Evolutionary conservation across 495 filamentous ascomycete genomes (phyloP), one percentile per base, ranked within the genome.

Genomic region (Aspergillus steynii): DNA sequence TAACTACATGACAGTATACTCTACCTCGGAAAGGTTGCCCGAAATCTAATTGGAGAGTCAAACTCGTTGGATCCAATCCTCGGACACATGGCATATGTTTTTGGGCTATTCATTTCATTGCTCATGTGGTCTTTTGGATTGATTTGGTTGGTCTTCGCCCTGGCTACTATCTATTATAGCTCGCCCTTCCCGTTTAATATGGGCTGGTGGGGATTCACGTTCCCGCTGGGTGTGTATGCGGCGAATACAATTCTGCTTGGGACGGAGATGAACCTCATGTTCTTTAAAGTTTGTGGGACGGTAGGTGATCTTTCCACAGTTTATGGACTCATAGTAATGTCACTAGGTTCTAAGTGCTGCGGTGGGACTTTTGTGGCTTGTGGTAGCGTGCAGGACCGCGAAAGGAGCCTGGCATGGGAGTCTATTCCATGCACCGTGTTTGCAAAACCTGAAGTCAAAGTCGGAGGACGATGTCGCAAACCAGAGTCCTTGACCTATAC

Each of bases 191-290:
- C 83, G 0, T 87, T 86, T 65, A 85, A 85, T 62, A 85, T 86
- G 79, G 83, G 84, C 2, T 86, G 84, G 84, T 87, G 84, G 84
- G 82, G 81, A 14, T 85, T 87, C 53, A 83, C 78, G 0, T 87
- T 86, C 55, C 83, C 85, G 0, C 64, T 85, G 25, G 83, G 81
- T n/a, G 80, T 84, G 6, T 83, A 81, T 63, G 77, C 83, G 0
- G 69, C 78, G 25, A 79, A 73, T 25, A 83, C 83, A 5, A 74
- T 75, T 20, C 63, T 71, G 26, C 61, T 86, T 7, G 82, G 74
- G 1, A 59, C 71, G 32, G 78, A 84, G 60, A 50, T 85, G 52
- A 67, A 73, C 10, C 72, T 77, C 6, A 67, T 62, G 50, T 83
- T 86, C 62, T 85, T 85, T 63, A 76, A 76, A 47, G 72, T 85